phyloP scores from a whole-genome alignment of 78 protist genomes.

The Dictyostelium intermedium region DNA sequence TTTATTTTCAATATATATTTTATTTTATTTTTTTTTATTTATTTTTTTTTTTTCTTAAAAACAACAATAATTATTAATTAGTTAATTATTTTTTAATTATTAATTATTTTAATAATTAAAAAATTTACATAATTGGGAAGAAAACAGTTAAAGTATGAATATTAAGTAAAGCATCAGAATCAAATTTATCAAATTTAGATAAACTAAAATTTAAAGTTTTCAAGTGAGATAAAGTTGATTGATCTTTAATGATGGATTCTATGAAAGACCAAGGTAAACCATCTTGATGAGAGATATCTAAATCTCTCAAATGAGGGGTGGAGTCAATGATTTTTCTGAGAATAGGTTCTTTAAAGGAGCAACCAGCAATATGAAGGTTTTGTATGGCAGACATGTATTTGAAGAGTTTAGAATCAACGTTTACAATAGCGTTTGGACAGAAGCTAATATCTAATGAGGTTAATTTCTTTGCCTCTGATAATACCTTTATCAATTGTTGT shows the following conservation, averaged over 20 bases:
- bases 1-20: neutral
- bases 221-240: neutral
- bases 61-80: no score
- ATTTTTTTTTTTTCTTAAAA: no score
- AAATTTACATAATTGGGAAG: slow-evolving; percentile 19
- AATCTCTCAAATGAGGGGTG: slow-evolving; percentile 2
- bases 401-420: slow-evolving; percentile 12
- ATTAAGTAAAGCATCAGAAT: neutral
- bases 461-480: slow-evolving; percentile 21
- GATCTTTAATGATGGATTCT: slow-evolving; percentile 23
- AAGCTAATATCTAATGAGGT: slow-evolving; percentile 7
- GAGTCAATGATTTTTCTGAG: neutral
- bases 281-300: slow-evolving; percentile 63
- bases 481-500: slow-evolving; percentile 9
- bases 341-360: slow-evolving; percentile 33
- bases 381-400: slow-evolving; percentile 13
- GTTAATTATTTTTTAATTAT: no score
- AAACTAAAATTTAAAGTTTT: slow-evolving; percentile 40
- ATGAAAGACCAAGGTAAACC: slow-evolving; percentile 52
- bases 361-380: slow-evolving; percentile 3
- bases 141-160: slow-evolving; percentile 24
- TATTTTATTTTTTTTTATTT: neutral
- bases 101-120: neutral
- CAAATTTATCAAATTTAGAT: slow-evolving; percentile 62
- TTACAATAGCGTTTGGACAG: neutral